A percentile compares a stretch with the other conserved stretches of the same genome.
Conservation (phyloP, 2,329 filamentous ascomycete species). For the Curvularia eragrostidis region DNA sequence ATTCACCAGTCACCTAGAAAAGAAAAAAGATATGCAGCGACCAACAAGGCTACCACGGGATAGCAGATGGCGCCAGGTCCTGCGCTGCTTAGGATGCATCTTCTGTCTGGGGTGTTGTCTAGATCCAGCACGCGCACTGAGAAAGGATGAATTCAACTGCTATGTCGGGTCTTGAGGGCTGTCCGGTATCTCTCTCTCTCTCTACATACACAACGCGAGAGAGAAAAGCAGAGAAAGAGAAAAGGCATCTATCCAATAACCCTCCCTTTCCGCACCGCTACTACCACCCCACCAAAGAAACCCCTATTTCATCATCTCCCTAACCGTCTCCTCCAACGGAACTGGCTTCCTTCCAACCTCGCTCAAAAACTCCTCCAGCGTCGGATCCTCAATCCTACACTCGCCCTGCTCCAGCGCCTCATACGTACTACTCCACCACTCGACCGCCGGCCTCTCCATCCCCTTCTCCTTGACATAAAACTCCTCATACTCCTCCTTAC, state of each 20-base stretch:
- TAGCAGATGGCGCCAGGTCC: not conserved
- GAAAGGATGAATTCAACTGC: not conserved
- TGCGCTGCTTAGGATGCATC: not conserved
- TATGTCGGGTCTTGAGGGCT: not conserved
- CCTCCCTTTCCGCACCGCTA: no score
- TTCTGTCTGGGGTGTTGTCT: not conserved
- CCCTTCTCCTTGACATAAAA: conserved; percentile 49
- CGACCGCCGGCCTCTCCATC: conserved; percentile 48
- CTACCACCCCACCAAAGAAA: not conserved
- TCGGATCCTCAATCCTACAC: conserved; percentile 52
- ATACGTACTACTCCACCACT: conserved; percentile 57
- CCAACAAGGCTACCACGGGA: not conserved
- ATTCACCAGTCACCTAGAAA: no score
- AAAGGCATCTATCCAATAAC: no score
- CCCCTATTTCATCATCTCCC: conserved; percentile 47
- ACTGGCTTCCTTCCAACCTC: conserved; percentile 47
- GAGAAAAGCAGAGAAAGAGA: no score
- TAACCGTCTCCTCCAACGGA: conserved; percentile 50
- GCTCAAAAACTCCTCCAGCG: conserved; percentile 49
- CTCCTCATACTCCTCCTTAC: conserved; percentile 50
- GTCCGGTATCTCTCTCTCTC: no score
- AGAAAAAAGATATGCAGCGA: no score
- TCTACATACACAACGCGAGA: no score
- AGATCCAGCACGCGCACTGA: not conserved
- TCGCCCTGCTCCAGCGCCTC: conserved; percentile 53